A percentile compares a stretch with the other conserved stretches of the same genome.
Evolutionary conservation across 257 asterid species (phyloP).

Genomic region (Solanum virginianum): DNA sequence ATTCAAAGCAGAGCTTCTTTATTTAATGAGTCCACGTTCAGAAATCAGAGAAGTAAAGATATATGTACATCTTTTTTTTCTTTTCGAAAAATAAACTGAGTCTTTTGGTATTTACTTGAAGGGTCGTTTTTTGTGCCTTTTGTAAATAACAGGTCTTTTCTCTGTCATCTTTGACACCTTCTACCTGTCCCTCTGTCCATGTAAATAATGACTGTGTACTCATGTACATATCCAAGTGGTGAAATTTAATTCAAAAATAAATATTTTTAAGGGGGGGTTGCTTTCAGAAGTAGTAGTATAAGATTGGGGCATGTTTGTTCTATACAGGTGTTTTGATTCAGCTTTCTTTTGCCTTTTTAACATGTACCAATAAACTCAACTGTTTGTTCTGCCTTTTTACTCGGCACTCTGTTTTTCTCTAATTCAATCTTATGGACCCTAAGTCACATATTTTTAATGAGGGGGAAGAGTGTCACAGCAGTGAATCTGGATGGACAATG

Average conservation of each 20-base stretch:
- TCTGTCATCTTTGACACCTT: constrained; percentile 22
- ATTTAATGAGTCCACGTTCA: constrained; percentile 14
- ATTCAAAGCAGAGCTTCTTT: constrained; percentile 13
- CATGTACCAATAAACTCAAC: background rate
- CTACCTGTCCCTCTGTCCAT: constrained; percentile 17
- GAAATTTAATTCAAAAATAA: constrained; percentile 7
- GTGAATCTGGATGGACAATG: constrained; percentile 47
- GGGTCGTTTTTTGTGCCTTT: constrained; percentile 8
- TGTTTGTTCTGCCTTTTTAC: background rate
- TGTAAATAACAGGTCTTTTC: constrained; percentile 8
- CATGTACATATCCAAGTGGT: constrained; percentile 15
- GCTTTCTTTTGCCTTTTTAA: background rate
- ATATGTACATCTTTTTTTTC: background rate
- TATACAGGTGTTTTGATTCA: constrained; percentile 9
- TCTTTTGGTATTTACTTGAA: constrained; percentile 12
- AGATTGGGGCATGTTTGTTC: constrained; percentile 19
- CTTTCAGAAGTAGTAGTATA: constrained; percentile 14
- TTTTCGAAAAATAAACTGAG: background rate
- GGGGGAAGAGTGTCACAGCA: constrained; percentile 33
- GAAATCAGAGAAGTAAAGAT: constrained; percentile 4
- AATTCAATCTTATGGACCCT: constrained; percentile 12
- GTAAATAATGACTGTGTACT: constrained; percentile 12
- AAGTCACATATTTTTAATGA: constrained; percentile 9
- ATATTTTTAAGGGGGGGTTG: background rate
- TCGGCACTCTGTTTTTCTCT: background rate